These are phyloP conservation scores for Pontederia crassipes DNA, from an alignment of 176 grass and related monocot species.

Conservation along the genomic window DNA sequence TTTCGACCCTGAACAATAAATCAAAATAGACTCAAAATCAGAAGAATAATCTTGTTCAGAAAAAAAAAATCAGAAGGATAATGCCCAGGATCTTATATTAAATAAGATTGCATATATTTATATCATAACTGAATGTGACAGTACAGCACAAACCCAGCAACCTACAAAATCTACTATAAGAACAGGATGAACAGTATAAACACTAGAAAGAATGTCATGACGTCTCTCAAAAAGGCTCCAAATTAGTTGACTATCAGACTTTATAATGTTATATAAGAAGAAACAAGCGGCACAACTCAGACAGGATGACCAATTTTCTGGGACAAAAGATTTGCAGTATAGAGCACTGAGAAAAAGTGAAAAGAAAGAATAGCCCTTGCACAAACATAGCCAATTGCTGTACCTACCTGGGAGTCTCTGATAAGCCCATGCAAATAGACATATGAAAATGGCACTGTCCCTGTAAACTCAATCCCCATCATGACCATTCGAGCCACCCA, in stretches of 20 bases:
- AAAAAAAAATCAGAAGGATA: slow-evolving; percentile 5
- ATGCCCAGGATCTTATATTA: no score
- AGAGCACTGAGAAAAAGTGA: background rate
- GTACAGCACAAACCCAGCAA: no score
- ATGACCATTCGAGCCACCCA: slow-evolving; percentile 99
- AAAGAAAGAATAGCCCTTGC: no score
- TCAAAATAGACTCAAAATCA: slow-evolving; percentile 19
- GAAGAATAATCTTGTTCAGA: background rate
- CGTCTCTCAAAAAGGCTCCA: no score
- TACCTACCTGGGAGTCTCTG: slow-evolving; percentile 77
- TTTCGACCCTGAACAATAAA: slow-evolving; percentile 60
- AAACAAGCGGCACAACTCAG: background rate
- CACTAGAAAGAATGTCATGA: no score
- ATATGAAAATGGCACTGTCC: slow-evolving; percentile 79
- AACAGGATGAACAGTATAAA: no score
- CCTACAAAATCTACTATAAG: no score
- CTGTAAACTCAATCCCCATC: slow-evolving; percentile 97
- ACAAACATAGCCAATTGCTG: no score
- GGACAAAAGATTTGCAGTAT: background rate
- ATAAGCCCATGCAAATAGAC: slow-evolving; percentile 98
- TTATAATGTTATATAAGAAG: background rate
- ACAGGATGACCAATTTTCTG: background rate
- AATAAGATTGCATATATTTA: no score
- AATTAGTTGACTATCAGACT: no score
- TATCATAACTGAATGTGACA: no score